These are phyloP conservation scores for Solanum neorickii DNA, from an alignment of 257 asterid species.

Conservation along the genomic window DNA sequence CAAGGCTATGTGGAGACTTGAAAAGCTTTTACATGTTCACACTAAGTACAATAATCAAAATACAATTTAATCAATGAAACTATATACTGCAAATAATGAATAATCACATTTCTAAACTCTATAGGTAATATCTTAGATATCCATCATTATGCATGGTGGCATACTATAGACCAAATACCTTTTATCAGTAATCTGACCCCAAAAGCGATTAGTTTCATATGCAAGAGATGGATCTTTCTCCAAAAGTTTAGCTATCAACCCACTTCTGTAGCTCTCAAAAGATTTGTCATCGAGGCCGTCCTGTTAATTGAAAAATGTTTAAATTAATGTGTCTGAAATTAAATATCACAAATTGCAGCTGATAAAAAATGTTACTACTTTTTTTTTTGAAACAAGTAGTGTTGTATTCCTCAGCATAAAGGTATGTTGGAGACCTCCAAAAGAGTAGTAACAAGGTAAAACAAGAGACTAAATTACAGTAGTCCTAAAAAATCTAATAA, in stretches of 20 bases:
- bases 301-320: constrained; percentile 32
- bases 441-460: neutral
- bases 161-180: constrained; percentile 35
- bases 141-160: neutral
- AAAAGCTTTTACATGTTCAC: neutral
- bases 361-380: neutral
- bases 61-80: neutral
- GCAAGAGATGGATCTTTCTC: constrained; percentile 95
- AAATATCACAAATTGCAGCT: neutral
- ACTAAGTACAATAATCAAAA: neutral
- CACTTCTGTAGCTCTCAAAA: constrained; percentile 68
- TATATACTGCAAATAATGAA: neutral
- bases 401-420: neutral
- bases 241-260: constrained; percentile 71
- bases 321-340: neutral
- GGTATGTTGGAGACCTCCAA: neutral
- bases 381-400: neutral
- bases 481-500: neutral
- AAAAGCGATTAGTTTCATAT: constrained; percentile 69
- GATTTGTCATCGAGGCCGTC: constrained; percentile 55
- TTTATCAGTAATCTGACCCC: constrained; percentile 90
- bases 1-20: neutral
- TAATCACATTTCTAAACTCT: neutral
- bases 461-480: neutral
- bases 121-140: neutral